Evolutionary conservation across 345 rosid genomes (phyloP), one percentile per base, ranked within the genome.

Genomic region (Linum usitatissimum): DNA sequence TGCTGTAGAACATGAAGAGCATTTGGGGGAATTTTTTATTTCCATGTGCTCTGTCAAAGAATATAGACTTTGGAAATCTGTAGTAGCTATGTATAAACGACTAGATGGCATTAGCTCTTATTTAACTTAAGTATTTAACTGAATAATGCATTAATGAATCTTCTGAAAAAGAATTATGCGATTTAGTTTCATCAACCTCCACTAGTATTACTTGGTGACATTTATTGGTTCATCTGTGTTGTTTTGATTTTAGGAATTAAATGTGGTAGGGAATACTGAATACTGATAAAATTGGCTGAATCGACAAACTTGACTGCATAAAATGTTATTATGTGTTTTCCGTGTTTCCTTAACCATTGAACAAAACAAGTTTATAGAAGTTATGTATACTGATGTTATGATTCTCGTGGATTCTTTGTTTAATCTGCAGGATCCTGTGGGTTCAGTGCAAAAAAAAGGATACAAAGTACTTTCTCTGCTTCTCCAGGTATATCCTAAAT

Each of bases 361-460:
- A 10, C 4, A 3, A 45, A 3, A 7, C 17, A 6, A 10, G 17
- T 45, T 45, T 15, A 3, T 45, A 6, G 15, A 10, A 15, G 51
- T 45, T 9, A 45, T 45, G 51, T 45, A 45, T 45, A 45, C 51
- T 45, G 51, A 15, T 45, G 51, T 3, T 45, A 9, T 45, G 51
- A 45, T 45, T 10, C 51, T 45, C 15, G 51, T 45, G 51, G 51
- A 45, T 45, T 15, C 14, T 15, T 4, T 54, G 0, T 65, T 70
- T 4, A 57, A 55, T 73, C 56, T 76, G 82, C 84, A 87, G 99
- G 91, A 87, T 66, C 55, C 68, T 56, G 88, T 83, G 61, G 88
- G 97, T 42, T 63, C 77, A 56, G 75, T 87, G 65, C 99, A 93
- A 68, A 93, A 93, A 86, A 93, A 83, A 79, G 97, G 94, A 42